A percentile compares a stretch with the other conserved stretches of the same genome.
Evolutionary conservation across 139 green algal genomes (phyloP).

Genomic region (Pedinophyceae sp.): DNA sequence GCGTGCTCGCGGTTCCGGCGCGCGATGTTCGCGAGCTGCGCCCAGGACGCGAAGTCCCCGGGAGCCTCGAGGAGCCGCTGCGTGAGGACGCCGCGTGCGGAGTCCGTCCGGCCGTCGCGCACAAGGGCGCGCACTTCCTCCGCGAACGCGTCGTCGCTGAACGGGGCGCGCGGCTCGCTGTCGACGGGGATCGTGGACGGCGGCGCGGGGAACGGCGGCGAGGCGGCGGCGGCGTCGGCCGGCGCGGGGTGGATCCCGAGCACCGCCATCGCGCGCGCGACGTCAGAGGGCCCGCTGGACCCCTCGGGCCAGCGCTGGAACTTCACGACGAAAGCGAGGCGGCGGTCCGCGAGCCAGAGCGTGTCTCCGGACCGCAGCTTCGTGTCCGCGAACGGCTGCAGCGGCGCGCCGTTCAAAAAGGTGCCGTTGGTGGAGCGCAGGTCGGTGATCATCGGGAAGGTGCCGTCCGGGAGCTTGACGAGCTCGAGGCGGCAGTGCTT

Average conservation of each 20-base stretch:
- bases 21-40: slow-evolving; percentile 31
- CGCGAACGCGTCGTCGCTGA: too few relatives aligned
- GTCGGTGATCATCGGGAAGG: slow-evolving; percentile 16
- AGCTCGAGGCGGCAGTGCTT: slow-evolving; percentile 20
- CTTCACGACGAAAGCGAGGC: slow-evolving; percentile 14
- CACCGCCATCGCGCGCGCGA: too few relatives aligned
- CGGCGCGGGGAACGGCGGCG: not conserved
- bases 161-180: too few relatives aligned
- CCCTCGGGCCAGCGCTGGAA: too few relatives aligned
- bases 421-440: slow-evolving; percentile 23
- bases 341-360: slow-evolving; percentile 15
- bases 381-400: not conserved
- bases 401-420: slow-evolving; percentile 16
- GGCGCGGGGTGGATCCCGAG: too few relatives aligned
- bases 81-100: slow-evolving; percentile 2
- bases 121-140: too few relatives aligned
- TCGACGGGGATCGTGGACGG: not conserved
- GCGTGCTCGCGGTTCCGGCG: slow-evolving; percentile 13
- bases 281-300: too few relatives aligned
- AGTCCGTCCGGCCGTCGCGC: not conserved
- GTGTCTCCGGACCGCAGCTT: slow-evolving; percentile 18
- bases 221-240: not conserved
- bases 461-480: not conserved
- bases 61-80: slow-evolving; percentile 3
- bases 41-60: slow-evolving; percentile 17